Evolutionary conservation across 108 stramenopile genomes (phyloP), one percentile per base, ranked within the genome.

Genomic region (Poteriospumella lacustris): DNA sequence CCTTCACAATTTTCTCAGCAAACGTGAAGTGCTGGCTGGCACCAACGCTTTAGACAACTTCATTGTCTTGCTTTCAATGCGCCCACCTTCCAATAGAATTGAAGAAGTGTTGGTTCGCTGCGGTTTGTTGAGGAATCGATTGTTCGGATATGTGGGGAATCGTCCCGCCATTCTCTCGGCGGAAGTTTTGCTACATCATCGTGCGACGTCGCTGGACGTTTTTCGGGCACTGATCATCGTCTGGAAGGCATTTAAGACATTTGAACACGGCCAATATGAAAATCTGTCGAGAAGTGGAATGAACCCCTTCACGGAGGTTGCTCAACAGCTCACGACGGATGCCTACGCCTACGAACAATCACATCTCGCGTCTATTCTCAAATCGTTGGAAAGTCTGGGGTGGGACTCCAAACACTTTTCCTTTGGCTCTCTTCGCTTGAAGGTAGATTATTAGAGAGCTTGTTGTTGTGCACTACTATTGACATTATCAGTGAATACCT

Each of bases 381-480:
- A 9, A 52, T 15, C 19, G 15, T 52, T 52, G 47, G 19, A 15
- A 64, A 34, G 36, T 34, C 9, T 9, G 9, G 60, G 60, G 33
- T 64, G 60, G 60, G 60, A 64, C 31, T 9, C 36, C 33, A 12
- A 3, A 31, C 15, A 33, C 29, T 64, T 64, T 24, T 64, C 31
- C 29, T 64, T 31, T 64, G 60, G 60, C 5, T 64, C 60, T 12
- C 60, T 64, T 64, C 15, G 60, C n/a, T n/a, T n/a, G n/a, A n/a
- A n/a, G n/a, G n/a, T n/a, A n/a, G n/a, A n/a, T n/a, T n/a, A n/a
- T n/a, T n/a, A n/a, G n/a, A n/a, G n/a, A n/a, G n/a, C n/a, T n/a
- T n/a, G n/a, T n/a, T n/a, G n/a, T n/a, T n/a, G n/a, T n/a, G n/a
- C n/a, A n/a, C n/a, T n/a, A n/a, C n/a, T n/a, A n/a, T n/a, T n/a